phyloP scores from a whole-genome alignment of 352 stramenopile species.

The Pythium volutum region DNA sequence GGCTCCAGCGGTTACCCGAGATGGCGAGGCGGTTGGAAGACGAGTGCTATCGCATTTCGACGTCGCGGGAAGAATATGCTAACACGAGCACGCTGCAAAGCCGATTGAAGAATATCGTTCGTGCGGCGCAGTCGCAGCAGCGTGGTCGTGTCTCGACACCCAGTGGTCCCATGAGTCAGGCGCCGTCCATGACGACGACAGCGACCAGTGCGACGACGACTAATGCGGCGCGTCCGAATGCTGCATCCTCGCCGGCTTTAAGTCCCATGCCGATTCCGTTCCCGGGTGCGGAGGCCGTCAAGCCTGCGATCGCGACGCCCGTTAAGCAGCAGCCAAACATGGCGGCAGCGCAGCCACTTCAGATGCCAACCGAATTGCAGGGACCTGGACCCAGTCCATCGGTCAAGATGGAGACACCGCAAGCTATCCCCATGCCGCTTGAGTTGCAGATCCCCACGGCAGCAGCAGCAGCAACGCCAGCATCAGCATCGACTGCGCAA shows the following conservation, averaged over 20 bases:
- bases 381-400: slow-evolving; percentile 26
- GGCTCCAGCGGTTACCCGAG: slow-evolving; percentile 96
- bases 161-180: slow-evolving; percentile 14
- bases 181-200: slow-evolving; percentile 16
- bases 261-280: slow-evolving; percentile 54
- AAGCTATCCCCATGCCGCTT: slow-evolving; percentile 29
- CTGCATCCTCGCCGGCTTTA: slow-evolving; percentile 12
- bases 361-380: slow-evolving; percentile 76
- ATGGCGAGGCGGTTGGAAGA: slow-evolving; percentile 98
- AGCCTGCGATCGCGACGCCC: not conserved
- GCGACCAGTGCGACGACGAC: slow-evolving; percentile 16
- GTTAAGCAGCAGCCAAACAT: not conserved
- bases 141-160: slow-evolving; percentile 28
- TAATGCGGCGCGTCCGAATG: slow-evolving; percentile 1
- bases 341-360: slow-evolving; percentile 48
- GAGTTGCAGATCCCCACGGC: slow-evolving; percentile 24
- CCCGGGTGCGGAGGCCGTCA: slow-evolving; percentile 45
- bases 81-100: slow-evolving; percentile 94
- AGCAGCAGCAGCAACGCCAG: not conserved
- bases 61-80: slow-evolving; percentile 92
- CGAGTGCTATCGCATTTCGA: slow-evolving; percentile 92
- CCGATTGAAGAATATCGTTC: slow-evolving; percentile 93
- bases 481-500: not conserved
- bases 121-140: slow-evolving; percentile 66
- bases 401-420: slow-evolving; percentile 24